Base-by-base conservation (phyloP, 495 filamentous ascomycete species). In the Podospora fimiseda region DNA sequence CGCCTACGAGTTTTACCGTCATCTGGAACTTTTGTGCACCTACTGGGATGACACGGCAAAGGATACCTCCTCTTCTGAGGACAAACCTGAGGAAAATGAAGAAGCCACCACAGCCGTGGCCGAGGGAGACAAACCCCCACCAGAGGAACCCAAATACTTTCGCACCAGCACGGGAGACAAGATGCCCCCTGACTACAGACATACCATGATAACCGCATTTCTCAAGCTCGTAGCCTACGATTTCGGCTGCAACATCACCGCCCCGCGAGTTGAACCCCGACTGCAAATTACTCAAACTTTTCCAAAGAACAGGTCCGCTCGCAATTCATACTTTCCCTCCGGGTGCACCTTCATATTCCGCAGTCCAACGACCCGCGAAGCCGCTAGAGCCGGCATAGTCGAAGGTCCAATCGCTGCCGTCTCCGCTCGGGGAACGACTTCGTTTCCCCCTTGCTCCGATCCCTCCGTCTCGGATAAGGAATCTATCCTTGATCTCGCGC, bases 151-250 rank as follows among this genome's bases (percentile, higher is more conserved):
- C 27, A 13, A 43, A 8, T 64, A 60, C 36, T 69, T 63, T 49
- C 84, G 88, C 23, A 76, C 77, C 5, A 77, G 75, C 6, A 69
- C 80, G 15, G 88, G 89, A 16, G 58, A 70, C 9, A 80, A 87
- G 52, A 90, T 94, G 83, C 90, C 90, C 2, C 71, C 84, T 16
- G 82, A 86, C 40, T 80, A 81, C 56, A 87, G 89, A 22, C 79
- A 87, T 36, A 83, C 86, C 27, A 76, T 84, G 13, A 66, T 94
- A 24, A 74, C 80, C 8, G 76, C 81, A 13, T 87, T 96, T 53
- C 67, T 93, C 24, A 91, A 95, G 70, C 80, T 88, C 40, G 80
- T 86, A 1, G 78, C 83, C 7, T 94, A 88, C 78, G 81, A 86
- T 30, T 93, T 90, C 63, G 82, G 82, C 19, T 90, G 87, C 68